Evolutionary conservation across 2,329 filamentous ascomycete species (phyloP).

Genomic region (Xylariomycetidae sp.): DNA sequence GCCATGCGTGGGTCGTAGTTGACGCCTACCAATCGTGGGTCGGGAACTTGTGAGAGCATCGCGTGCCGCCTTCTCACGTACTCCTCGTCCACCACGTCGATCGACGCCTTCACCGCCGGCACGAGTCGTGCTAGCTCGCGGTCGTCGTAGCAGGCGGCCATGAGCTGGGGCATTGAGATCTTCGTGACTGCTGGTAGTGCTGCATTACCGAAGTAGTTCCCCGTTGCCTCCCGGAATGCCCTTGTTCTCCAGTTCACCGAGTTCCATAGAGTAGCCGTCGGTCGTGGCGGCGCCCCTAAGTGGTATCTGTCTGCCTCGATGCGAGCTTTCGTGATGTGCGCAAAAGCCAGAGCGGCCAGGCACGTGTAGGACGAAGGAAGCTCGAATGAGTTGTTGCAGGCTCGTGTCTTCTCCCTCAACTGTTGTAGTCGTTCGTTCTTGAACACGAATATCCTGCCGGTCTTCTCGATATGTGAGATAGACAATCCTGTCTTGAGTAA

Average conservation of each 20-base stretch:
- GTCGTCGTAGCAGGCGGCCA: slow-evolving; percentile 18
- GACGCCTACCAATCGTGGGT: slow-evolving; percentile 36
- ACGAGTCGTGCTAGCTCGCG: slow-evolving; percentile 26
- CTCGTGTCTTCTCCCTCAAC: slow-evolving; percentile 23
- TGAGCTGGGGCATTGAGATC: slow-evolving; percentile 16
- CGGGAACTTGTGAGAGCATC: slow-evolving; percentile 31
- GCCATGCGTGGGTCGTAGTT: slow-evolving; percentile 36
- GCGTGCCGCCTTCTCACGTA: slow-evolving; percentile 33
- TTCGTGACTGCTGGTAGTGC: slow-evolving; percentile 34
- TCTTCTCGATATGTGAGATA: slow-evolving; percentile 27
- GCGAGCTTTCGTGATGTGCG: slow-evolving; percentile 33
- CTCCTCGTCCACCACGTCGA: slow-evolving; percentile 35
- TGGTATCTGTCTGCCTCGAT: slow-evolving; percentile 19
- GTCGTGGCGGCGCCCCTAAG: slow-evolving; percentile 13
- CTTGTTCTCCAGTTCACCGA: slow-evolving; percentile 38
- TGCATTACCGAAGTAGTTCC: slow-evolving; percentile 37
- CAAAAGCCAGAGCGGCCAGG: slow-evolving; percentile 36
- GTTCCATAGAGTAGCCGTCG: slow-evolving; percentile 29
- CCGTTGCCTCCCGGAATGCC: slow-evolving; percentile 26
- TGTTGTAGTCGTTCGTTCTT: slow-evolving; percentile 25
- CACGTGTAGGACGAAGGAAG: slow-evolving; percentile 34
- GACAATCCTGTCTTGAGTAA: slow-evolving; percentile 21
- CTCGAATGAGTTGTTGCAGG: slow-evolving; percentile 11
- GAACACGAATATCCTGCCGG: slow-evolving; percentile 39
- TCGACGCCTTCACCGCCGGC: slow-evolving; percentile 24